phyloP scores from a whole-genome alignment of 805 yeast species.

The Torulaspora quercuum region DNA sequence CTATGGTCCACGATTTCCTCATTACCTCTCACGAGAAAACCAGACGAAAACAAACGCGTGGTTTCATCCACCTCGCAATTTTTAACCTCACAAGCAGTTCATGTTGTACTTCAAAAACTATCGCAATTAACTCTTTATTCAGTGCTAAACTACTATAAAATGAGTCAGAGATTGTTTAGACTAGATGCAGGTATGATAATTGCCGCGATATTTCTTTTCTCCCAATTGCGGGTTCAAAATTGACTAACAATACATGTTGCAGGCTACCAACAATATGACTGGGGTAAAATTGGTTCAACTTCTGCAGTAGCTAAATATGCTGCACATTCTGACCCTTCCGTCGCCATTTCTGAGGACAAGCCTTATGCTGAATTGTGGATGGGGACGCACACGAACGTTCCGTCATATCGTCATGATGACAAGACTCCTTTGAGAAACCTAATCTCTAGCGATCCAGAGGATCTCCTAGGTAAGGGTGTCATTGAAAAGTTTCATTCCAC shows the following conservation, averaged over 20 bases:
- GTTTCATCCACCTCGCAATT: too few relatives aligned
- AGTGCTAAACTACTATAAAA: too few relatives aligned
- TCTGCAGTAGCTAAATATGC: constrained; percentile 92
- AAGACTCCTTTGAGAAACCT: constrained; percentile 65
- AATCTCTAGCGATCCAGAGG: constrained; percentile 55
- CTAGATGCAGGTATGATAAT: constrained; percentile 39
- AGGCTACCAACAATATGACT: constrained; percentile 77
- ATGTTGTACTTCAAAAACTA: too few relatives aligned
- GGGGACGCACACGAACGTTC: constrained; percentile 96
- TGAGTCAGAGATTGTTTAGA: constrained; percentile 40
- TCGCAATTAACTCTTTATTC: too few relatives aligned
- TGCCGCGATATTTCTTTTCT: neutral
- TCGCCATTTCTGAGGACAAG: constrained; percentile 61
- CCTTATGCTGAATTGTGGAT: constrained; percentile 99
- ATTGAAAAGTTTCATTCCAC: constrained; percentile 61
- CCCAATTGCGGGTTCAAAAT: neutral
- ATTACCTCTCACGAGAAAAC: too few relatives aligned
- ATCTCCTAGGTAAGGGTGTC: constrained; percentile 56
- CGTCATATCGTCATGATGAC: constrained; percentile 57
- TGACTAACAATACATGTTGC: constrained; percentile 17
- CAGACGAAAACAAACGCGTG: too few relatives aligned
- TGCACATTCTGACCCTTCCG: constrained; percentile 57
- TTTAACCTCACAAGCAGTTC: too few relatives aligned
- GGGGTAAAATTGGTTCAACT: constrained; percentile 81
- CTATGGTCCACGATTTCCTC: too few relatives aligned